Conservation (phyloP, 83 land plant genomes). For the Thuja plicata region DNA sequence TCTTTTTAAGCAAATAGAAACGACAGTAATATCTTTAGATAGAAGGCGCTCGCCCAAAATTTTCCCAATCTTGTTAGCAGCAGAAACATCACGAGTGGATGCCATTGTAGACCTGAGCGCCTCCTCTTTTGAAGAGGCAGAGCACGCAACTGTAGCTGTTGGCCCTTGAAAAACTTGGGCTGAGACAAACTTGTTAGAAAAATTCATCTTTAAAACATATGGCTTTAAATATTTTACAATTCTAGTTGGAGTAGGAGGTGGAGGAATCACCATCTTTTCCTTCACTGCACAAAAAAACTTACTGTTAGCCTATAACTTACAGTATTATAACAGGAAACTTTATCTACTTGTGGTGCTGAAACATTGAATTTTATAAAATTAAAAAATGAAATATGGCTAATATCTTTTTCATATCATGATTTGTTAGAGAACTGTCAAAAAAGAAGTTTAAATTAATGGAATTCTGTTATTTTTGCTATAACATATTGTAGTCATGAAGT, state of each 20-base stretch:
- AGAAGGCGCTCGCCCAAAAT: slow-evolving; percentile 74
- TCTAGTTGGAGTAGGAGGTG: slow-evolving; percentile 51
- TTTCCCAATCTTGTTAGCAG: slow-evolving; percentile 81
- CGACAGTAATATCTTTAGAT: slow-evolving; percentile 70
- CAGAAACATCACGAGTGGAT: slow-evolving; percentile 68
- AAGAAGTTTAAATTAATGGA: not conserved
- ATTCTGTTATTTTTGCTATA: not conserved
- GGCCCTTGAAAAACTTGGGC: slow-evolving; percentile 78
- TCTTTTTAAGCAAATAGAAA: slow-evolving; percentile 53
- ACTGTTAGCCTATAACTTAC: not conserved
- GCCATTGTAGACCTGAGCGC: slow-evolving; percentile 49
- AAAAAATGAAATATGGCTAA: not conserved
- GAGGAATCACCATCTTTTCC: slow-evolving; percentile 39
- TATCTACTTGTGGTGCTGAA: not conserved
- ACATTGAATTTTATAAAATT: not conserved
- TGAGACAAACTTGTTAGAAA: slow-evolving; percentile 78
- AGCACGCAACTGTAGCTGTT: slow-evolving; percentile 67
- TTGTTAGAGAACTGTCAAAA: not conserved
- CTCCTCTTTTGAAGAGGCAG: slow-evolving; percentile 86
- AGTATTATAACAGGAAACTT: not conserved
- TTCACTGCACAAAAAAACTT: not conserved
- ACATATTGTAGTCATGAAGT: not conserved
- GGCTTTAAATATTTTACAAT: slow-evolving; percentile 70
- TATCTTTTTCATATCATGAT: not conserved
- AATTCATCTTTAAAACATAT: slow-evolving; percentile 74